A percentile compares a stretch with the other conserved stretches of the same genome.
Conservation (phyloP, 768 basidiomycete species). For the Rhizopogon vesiculosus region DNA sequence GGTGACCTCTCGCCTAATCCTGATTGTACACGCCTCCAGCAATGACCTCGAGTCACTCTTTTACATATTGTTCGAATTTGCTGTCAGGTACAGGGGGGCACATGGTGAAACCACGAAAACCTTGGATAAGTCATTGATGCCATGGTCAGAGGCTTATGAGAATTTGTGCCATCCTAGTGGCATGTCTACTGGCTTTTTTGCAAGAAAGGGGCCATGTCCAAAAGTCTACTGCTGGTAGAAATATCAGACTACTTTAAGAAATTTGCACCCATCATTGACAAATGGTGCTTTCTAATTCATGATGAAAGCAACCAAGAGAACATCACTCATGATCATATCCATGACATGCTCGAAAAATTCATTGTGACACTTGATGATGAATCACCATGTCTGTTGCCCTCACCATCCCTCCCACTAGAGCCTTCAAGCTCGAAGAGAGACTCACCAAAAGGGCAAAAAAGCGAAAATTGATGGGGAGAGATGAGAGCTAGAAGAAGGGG, state of each 20-base stretch:
- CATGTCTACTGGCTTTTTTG: too few relatives aligned
- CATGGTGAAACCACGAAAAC: neutral
- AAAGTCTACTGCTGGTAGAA: neutral
- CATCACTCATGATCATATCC: neutral
- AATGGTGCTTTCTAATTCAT: neutral
- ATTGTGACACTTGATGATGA: neutral
- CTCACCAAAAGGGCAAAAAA: too few relatives aligned
- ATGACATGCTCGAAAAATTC: neutral
- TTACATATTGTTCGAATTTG: neutral
- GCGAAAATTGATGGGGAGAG: too few relatives aligned
- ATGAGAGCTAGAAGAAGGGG: too few relatives aligned
- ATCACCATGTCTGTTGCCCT: neutral
- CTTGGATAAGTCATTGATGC: neutral
- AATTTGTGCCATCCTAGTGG: neutral
- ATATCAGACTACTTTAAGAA: neutral
- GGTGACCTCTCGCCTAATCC: too few relatives aligned
- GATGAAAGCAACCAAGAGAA: neutral
- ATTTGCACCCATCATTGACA: neutral
- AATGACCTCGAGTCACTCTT: neutral
- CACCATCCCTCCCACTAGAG: neutral
- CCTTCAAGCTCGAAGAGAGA: neutral
- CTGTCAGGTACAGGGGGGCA: neutral
- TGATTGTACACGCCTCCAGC: neutral
- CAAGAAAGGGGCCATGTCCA: neutral
- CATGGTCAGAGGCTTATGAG: neutral